Percentiles rank a stretch among this genome's conserved stretches.
Evolutionary conservation across 208 protist species (phyloP).

Genomic region (Entamoeba histolytica): DNA sequence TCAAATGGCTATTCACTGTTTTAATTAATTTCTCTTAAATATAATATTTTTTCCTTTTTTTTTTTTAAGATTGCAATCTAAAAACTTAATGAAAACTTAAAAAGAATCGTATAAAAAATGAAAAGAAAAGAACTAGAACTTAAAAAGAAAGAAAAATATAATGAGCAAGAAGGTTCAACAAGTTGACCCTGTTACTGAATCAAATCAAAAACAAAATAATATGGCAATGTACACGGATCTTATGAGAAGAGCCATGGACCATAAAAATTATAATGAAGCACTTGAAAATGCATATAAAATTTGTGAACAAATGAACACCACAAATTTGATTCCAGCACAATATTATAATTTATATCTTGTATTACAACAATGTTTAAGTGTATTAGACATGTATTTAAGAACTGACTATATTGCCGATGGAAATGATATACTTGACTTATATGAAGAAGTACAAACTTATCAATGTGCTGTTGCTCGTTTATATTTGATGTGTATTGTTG

Average conservation of each 20-base stretch:
- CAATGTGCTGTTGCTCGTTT: slow-evolving; percentile 1
- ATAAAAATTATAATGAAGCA: neutral
- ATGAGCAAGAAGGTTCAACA: too few species aligned
- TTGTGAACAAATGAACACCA: neutral
- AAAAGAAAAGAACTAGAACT: neutral
- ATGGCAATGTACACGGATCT: neutral
- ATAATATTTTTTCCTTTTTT: neutral
- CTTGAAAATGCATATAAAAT: neutral
- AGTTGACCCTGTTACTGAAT: neutral
- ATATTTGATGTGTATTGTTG: slow-evolving; percentile 16
- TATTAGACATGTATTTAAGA: neutral
- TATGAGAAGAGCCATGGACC: neutral
- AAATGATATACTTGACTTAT: neutral
- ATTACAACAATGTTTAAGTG: neutral
- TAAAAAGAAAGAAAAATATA: too few species aligned
- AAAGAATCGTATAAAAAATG: neutral
- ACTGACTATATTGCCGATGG: neutral
- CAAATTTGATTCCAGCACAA: neutral
- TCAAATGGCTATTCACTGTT: neutral
- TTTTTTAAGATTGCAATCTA: too few species aligned
- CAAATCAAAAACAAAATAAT: neutral
- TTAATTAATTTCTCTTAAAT: neutral
- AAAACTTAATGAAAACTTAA: neutral
- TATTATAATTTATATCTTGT: neutral
- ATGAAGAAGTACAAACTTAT: neutral